A percentile compares a stretch with the other conserved stretches of the same genome.
These are phyloP conservation scores for Puccinia polysora DNA, from an alignment of 1,284 basidiomycete species.

Conservation along the genomic window DNA sequence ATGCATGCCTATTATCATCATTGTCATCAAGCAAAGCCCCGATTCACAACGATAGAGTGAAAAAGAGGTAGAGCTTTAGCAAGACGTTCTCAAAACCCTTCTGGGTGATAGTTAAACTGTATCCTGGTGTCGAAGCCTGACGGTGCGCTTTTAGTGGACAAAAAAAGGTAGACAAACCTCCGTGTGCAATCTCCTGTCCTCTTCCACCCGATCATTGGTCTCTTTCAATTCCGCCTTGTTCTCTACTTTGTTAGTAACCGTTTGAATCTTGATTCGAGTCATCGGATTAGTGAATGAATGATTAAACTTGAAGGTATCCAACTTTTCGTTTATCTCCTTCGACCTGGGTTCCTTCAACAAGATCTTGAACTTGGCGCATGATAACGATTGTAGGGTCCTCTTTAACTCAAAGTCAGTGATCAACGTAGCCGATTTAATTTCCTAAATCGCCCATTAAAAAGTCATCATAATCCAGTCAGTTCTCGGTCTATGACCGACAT, in stretches of 20 bases:
- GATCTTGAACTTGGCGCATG: slow-evolving; percentile 93
- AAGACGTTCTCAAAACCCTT: too few species aligned
- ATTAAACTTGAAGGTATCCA: slow-evolving; percentile 88
- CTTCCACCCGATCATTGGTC: slow-evolving; percentile 83
- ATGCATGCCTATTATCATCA: slow-evolving; percentile 70
- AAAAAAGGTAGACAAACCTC: slow-evolving; percentile 65
- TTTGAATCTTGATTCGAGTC: slow-evolving; percentile 90
- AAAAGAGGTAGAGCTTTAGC: too few species aligned
- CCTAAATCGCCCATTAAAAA: too few species aligned
- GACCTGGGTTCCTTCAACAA: slow-evolving; percentile 84
- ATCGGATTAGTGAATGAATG: slow-evolving; percentile 70
- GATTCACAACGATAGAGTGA: too few species aligned
- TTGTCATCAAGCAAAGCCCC: too few species aligned
- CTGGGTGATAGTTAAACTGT: too few species aligned
- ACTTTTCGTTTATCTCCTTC: slow-evolving; percentile 65
- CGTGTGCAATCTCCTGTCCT: slow-evolving; percentile 81
- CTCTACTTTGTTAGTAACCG: slow-evolving; percentile 80
- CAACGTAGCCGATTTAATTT: slow-evolving; percentile 61
- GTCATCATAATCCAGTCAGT: too few species aligned
- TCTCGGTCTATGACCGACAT: neutral
- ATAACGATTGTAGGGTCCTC: slow-evolving; percentile 87
- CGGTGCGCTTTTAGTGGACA: too few species aligned
- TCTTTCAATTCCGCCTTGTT: slow-evolving; percentile 80
- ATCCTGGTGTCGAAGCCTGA: too few species aligned
- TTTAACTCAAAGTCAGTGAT: slow-evolving; percentile 76